Evolutionary conservation across 208 protist genomes (phyloP), one percentile per base, ranked within the genome.

Genomic region (Blastocrithidia nonstop): DNA sequence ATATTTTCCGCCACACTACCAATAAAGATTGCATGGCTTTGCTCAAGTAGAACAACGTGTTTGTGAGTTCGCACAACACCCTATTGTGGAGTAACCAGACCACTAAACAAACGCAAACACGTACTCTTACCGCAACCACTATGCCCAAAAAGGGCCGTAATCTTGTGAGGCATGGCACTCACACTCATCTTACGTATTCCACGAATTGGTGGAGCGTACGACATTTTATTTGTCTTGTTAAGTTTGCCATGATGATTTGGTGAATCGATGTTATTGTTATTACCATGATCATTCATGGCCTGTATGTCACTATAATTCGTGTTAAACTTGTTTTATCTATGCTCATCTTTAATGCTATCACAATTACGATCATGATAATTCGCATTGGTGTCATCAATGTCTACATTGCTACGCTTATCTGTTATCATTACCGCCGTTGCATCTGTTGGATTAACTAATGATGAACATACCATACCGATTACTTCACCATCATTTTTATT

Each of bases 121-220:
- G 79, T 84, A 47, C 71, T 83, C 58, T 89, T 89, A 8, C 79
- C 74, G 42, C 55, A 85, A 6, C 74, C 79, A 33, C 79, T 89
- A 5, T 71, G 68, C 1, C 74, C 79, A 45, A 75, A 82, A 7
- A 89, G 54, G 0, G 59, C 65, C 0, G 69, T 85, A 50, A 89
- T 85, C 2, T 31, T 43, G 5, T 66, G 51, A 5, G 61, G 33
- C 3, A 21, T 32, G 2, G 61, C 70, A 3, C 33, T 44, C 29
- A 79, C 57, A 19, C 52, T 61, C 25, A 87, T 33, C 15, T 66
- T 22, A 7, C 27, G 25, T 7, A 87, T 58, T 21, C 71, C 77
- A 23, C 59, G 57, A 9, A 6, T n/a, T n/a, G n/a, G n/a, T 20
- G 37, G 50, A 41, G 8, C 21, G 40, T n/a, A 37, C 29, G 13